Percentiles rank a stretch among this genome's conserved stretches.
Conservation (phyloP, 2,329 filamentous ascomycete species). For the Metarhizium robertsii region DNA sequence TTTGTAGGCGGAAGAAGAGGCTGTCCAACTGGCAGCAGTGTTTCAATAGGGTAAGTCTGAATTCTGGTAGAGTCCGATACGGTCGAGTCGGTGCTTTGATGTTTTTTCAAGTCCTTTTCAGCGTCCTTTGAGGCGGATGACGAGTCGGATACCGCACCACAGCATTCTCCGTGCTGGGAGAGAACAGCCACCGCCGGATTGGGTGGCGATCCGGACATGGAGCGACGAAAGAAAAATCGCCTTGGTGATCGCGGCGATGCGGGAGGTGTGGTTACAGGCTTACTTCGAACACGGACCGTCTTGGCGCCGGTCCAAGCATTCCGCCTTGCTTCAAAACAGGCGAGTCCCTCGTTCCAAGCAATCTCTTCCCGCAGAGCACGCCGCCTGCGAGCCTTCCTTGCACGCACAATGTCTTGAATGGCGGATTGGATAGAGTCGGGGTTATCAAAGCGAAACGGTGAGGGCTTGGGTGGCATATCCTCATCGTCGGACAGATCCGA, state of each 20-base stretch:
- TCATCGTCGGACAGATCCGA: constrained; percentile 48
- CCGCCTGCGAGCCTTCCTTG: constrained; percentile 46
- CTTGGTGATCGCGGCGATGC: constrained; percentile 37
- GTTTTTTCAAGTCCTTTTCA: constrained; percentile 21
- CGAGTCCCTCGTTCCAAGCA: constrained; percentile 71
- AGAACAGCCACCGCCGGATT: constrained; percentile 14
- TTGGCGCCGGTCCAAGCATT: constrained; percentile 81
- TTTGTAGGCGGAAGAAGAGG: constrained; percentile 67
- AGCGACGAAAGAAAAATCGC: constrained; percentile 41
- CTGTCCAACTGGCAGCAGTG: constrained; percentile 61
- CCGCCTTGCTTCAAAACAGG: constrained; percentile 67
- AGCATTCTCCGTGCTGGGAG: constrained; percentile 20
- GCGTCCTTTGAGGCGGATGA: constrained; percentile 31
- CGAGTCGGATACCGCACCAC: constrained; percentile 31
- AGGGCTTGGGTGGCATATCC: constrained; percentile 28
- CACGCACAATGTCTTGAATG: constrained; percentile 31
- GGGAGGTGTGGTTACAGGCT: constrained; percentile 29
- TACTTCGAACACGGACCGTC: constrained; percentile 43
- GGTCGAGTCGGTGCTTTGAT: constrained; percentile 24
- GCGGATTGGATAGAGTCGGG: constrained; percentile 36
- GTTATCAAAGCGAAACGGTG: constrained; percentile 42
- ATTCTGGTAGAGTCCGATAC: constrained; percentile 14
- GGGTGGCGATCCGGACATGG: constrained; percentile 31
- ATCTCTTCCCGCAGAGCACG: constrained; percentile 54
- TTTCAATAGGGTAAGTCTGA: constrained; percentile 42